Conservation (phyloP, 176 grass and related monocot species). For the Dactylis glomerata region DNA sequence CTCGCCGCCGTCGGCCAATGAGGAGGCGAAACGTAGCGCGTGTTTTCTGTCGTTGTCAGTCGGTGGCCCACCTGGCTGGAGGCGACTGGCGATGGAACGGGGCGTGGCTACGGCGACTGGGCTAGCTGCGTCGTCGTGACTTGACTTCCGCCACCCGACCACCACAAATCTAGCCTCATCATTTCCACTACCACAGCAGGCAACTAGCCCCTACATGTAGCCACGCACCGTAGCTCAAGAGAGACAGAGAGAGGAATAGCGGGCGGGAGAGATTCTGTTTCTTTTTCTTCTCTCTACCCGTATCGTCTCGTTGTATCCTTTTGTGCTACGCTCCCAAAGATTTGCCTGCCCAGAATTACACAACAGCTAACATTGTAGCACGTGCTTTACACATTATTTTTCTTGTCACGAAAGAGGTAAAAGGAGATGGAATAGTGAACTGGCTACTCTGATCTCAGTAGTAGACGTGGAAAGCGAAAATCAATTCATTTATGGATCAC, state of each 20-base stretch:
- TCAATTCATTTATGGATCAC: no score
- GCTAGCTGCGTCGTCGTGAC: constrained; percentile 28
- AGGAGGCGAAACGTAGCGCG: constrained; percentile 32
- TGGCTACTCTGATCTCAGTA: neutral
- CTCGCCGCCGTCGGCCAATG: neutral
- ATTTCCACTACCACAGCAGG: constrained; percentile 6
- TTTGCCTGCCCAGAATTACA: neutral
- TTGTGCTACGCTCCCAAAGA: neutral
- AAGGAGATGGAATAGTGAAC: neutral
- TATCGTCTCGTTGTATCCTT: neutral
- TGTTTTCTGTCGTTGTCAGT: neutral
- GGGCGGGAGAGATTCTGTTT: neutral
- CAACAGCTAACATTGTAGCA: neutral
- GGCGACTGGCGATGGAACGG: constrained; percentile 21
- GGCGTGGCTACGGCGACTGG: neutral
- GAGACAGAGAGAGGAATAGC: neutral
- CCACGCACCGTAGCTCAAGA: neutral
- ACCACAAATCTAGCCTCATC: constrained; percentile 39
- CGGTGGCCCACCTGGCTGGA: constrained; percentile 27
- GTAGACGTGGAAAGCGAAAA: neutral
- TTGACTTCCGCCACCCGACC: constrained; percentile 22
- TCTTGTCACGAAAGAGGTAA: neutral
- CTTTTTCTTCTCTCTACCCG: neutral
- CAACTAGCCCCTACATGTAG: neutral
- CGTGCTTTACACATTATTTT: neutral